Conservation (phyloP, 2,329 filamentous ascomycete species). For the Penicillium sp. region DNA sequence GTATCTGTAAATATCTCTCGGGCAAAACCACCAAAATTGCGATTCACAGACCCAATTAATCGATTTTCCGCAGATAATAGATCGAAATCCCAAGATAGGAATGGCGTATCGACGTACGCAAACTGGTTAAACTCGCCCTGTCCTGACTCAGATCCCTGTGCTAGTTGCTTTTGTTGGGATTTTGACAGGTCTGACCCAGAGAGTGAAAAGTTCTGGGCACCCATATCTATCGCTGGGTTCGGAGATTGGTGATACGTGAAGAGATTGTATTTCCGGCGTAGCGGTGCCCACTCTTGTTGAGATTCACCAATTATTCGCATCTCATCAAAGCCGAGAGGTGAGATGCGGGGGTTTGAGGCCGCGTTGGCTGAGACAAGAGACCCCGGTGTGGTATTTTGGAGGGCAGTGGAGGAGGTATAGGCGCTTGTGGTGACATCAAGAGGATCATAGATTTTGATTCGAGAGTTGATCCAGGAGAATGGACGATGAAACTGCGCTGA, state of each 20-base stretch:
- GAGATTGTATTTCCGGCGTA: constrained; percentile 64
- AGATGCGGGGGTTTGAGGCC: constrained; percentile 52
- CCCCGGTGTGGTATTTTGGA: constrained; percentile 46
- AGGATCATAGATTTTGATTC: constrained; percentile 58
- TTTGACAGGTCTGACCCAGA: constrained; percentile 51
- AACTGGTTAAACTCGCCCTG: constrained; percentile 58
- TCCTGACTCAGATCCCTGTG: constrained; percentile 25
- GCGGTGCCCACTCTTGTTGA: constrained; percentile 63
- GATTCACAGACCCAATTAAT: constrained; percentile 62
- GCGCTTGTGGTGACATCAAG: constrained; percentile 36
- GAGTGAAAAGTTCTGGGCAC: constrained; percentile 42
- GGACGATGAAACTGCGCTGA: constrained; percentile 56
- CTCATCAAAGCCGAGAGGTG: constrained; percentile 52
- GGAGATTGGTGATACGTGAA: constrained; percentile 57
- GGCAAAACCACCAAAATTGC: constrained; percentile 63
- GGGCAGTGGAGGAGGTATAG: constrained; percentile 41
- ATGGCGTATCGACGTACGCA: constrained; percentile 62
- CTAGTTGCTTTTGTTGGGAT: constrained; percentile 47
- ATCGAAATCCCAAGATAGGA: constrained; percentile 65
- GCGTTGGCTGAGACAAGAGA: constrained; percentile 42
- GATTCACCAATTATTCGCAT: constrained; percentile 65
- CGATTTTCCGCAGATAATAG: constrained; percentile 52
- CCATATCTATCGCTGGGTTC: constrained; percentile 34
- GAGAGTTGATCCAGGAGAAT: constrained; percentile 63
- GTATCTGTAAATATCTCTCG: constrained; percentile 66